Base-by-base conservation (phyloP, 177 flowering plant species). In the Vitis hybrid region DNA sequence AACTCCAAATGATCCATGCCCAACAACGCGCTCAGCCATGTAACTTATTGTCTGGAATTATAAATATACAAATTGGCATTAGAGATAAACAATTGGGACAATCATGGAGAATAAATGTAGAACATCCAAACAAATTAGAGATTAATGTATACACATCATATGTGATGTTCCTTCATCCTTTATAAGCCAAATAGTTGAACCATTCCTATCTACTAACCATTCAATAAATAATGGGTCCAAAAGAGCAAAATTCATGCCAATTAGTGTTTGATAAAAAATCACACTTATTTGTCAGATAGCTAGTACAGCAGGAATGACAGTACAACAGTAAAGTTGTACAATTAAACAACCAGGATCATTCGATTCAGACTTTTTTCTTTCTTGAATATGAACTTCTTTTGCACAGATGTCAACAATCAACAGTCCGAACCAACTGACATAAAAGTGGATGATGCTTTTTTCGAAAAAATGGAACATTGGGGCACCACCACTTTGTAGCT, bases 1-100 rank as follows among this genome's bases (percentile, higher is more conserved):
- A 55, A 88, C 85, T 68, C 92, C 92, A 78, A 88, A 88, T 51
- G 92, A 88, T 74, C 92, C 92, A 18, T 83, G 86, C 6, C 91
- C 91, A 64, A 87, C 88, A 76, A 79, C 79, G 10, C 89, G 91
- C 76, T 87, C 91, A 52, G 87, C 92, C 90, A 88, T 88, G 75
- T 86, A 88, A 72, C 92, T 88, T 60, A 86, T 85, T 33, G 86
- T 81, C 86, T 83, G 68, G 6, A 76, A 72, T n/a, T 22, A 53
- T 2, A 31, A 10, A 19, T n/a, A 62, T 6, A 31, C 6, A 51
- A 59, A 60, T 49, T 10, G 13, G 48, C 19, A 55, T 33, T 31
- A 57, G 29, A 18, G n/a, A 16, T 2, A 22, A 8, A 19, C 15
- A 14, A 33, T n/a, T 48, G 50, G 22, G 15, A 33, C 5, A 52